Percentiles rank a stretch among this genome's conserved stretches.
Conservation (phyloP, 225 moss, liverwort and hornwort genomes). For the Pseudisothecium myosuroides region DNA sequence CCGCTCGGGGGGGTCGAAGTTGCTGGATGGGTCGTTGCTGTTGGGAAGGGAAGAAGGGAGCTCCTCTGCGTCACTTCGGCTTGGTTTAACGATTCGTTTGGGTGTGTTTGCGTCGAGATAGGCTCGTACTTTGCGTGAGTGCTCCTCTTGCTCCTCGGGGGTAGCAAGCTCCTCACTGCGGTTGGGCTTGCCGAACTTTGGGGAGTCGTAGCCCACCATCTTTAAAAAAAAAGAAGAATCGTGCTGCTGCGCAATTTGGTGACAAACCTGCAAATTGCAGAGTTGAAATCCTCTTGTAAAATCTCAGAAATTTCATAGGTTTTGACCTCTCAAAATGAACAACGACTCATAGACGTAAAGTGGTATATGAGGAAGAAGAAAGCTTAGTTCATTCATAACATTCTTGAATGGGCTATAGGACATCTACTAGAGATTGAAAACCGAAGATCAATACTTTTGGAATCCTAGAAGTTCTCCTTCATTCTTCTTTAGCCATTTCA, state of each 20-base stretch:
- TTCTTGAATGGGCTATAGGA: neutral
- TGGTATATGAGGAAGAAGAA: neutral
- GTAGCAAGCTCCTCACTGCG: conserved; percentile 14
- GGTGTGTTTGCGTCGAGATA: conserved; percentile 9
- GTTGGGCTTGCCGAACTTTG: conserved; percentile 15
- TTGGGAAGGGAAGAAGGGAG: neutral
- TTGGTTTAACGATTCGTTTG: conserved; percentile 11
- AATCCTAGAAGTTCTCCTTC: neutral
- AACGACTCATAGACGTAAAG: neutral
- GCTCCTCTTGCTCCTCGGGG: conserved; percentile 7
- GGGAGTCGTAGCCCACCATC: conserved; percentile 3
- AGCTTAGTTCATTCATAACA: neutral
- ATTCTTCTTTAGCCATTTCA: neutral
- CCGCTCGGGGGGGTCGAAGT: conserved; percentile 19
- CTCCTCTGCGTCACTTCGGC: conserved; percentile 13
- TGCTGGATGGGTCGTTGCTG: neutral
- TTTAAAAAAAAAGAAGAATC: neutral
- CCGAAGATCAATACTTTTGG: neutral
- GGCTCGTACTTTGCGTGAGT: neutral
- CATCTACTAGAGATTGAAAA: neutral
- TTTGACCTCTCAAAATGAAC: neutral
- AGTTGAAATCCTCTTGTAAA: neutral
- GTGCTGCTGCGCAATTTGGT: neutral
- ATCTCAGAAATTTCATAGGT: neutral
- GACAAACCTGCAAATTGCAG: too few species aligned